These are phyloP conservation scores for Lojkania enalia DNA, from an alignment of 2,329 filamentous ascomycete genomes.

Conservation along the genomic window DNA sequence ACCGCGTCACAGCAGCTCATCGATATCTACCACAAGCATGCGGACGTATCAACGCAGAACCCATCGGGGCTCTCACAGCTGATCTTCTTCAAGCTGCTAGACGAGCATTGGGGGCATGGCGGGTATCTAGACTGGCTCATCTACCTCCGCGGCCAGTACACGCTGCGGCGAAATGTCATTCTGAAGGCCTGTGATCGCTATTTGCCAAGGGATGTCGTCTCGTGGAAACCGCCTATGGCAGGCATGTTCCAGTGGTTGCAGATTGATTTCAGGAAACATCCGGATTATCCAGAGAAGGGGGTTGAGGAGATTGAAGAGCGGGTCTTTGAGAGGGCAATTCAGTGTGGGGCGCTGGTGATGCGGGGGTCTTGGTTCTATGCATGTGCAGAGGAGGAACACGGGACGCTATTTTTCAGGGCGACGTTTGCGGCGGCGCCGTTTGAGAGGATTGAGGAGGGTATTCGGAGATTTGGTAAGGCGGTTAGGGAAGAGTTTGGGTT, in stretches of 20 bases:
- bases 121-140: conserved; percentile 91
- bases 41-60: conserved; percentile 82
- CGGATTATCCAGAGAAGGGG: conserved; percentile 54
- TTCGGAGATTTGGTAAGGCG: conserved; percentile 70
- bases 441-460: conserved; percentile 55
- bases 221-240: conserved; percentile 77
- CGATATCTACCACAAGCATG: conserved; percentile 79
- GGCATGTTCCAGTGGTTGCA: conserved; percentile 94
- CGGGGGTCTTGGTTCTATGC: conserved; percentile 91
- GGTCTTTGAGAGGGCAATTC: conserved; percentile 78
- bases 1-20: conserved; percentile 84
- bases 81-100: conserved; percentile 83
- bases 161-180: conserved; percentile 73
- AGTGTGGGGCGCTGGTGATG: conserved; percentile 77
- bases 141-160: conserved; percentile 79
- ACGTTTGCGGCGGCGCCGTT: conserved; percentile 80
- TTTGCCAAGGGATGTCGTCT: conserved; percentile 73
- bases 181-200: conserved; percentile 78
- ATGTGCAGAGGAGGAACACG: conserved; percentile 61
- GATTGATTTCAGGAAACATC: conserved; percentile 69
- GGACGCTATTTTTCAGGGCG: conserved; percentile 81
- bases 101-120: conserved; percentile 90
- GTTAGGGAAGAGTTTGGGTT: conserved; percentile 65
- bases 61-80: conserved; percentile 84
- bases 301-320: conserved; percentile 76